A percentile compares a stretch with the other conserved stretches of the same genome.
Evolutionary conservation across 2,329 filamentous ascomycete genomes (phyloP).

Genomic region (Fusarium odoratissimum): DNA sequence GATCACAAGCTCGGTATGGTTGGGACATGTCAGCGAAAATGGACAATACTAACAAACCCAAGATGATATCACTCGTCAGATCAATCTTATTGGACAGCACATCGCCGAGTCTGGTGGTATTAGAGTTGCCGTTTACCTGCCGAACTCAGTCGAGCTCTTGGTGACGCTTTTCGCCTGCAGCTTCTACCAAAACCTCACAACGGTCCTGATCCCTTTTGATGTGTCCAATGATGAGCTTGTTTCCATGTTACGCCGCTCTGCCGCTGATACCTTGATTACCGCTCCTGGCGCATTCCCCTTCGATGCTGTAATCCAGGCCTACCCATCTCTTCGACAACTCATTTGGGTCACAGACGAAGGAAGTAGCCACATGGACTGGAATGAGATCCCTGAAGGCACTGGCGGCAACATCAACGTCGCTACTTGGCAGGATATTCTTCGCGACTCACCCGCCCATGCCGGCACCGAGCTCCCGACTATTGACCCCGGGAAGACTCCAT

Average conservation of each 20-base stretch:
- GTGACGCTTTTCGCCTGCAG: slow-evolving; percentile 85
- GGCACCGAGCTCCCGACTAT: slow-evolving; percentile 73
- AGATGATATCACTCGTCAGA: slow-evolving; percentile 83
- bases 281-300: slow-evolving; percentile 89
- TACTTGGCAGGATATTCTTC: slow-evolving; percentile 93
- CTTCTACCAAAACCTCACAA: slow-evolving; percentile 83
- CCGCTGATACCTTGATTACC: slow-evolving; percentile 84
- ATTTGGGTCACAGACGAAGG: slow-evolving; percentile 95
- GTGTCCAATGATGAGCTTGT: slow-evolving; percentile 76
- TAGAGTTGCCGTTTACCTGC: slow-evolving; percentile 88
- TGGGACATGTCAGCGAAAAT: background rate
- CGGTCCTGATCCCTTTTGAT: slow-evolving; percentile 87
- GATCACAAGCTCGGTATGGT: slow-evolving; percentile 74
- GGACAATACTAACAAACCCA: slow-evolving; percentile 13
- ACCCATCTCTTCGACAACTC: slow-evolving; percentile 78
- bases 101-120: slow-evolving; percentile 77
- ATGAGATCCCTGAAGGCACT: slow-evolving; percentile 82
- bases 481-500: slow-evolving; percentile 64
- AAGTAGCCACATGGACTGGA: slow-evolving; percentile 95
- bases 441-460: slow-evolving; percentile 71
- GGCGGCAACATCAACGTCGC: slow-evolving; percentile 80
- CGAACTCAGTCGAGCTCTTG: slow-evolving; percentile 92
- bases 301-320: slow-evolving; percentile 75
- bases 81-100: slow-evolving; percentile 86
- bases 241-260: slow-evolving; percentile 76